Percentiles rank a stretch among this genome's conserved stretches.
Evolutionary conservation across 2,329 filamentous ascomycete species (phyloP).

Genomic region (Cercospora sp.): DNA sequence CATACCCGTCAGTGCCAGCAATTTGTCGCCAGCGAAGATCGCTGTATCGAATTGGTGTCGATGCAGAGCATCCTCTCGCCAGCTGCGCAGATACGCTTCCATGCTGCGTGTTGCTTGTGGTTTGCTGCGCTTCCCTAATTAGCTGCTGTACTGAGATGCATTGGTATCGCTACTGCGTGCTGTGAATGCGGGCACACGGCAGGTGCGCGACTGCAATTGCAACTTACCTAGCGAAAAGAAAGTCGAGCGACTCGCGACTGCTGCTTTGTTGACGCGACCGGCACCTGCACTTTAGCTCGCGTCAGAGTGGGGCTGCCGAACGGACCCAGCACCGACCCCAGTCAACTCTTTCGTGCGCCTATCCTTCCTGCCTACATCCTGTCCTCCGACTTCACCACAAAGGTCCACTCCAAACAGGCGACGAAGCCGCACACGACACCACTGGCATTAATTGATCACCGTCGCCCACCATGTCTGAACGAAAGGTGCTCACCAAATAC

Average conservation of each 20-base stretch:
- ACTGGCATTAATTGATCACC: neutral
- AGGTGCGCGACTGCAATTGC: neutral
- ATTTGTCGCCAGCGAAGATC: constrained; percentile 95
- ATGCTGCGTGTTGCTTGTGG: constrained; percentile 53
- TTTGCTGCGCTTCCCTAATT: neutral
- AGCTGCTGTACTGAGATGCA: neutral
- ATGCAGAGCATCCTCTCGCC: constrained; percentile 92
- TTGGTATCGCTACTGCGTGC: constrained; percentile 12
- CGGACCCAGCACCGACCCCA: neutral
- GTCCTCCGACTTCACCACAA: neutral
- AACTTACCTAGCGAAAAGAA: constrained; percentile 17
- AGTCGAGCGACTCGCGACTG: neutral
- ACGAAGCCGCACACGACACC: neutral
- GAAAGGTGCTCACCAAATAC: constrained; percentile 72
- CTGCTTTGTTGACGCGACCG: constrained; percentile 8
- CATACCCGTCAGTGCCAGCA: constrained; percentile 88
- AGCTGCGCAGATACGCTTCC: constrained; percentile 90
- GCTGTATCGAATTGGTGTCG: constrained; percentile 96
- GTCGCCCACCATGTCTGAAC: constrained; percentile 68
- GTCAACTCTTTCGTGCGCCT: neutral
- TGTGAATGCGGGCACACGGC: constrained; percentile 2
- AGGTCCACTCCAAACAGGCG: neutral
- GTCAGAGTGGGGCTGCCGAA: constrained; percentile 1
- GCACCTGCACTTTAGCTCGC: constrained; percentile 4
- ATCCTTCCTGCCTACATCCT: constrained; percentile 1